Evolutionary conservation across 2,329 filamentous ascomycete genomes (phyloP).

Genomic region (Colletotrichum trifolii): DNA sequence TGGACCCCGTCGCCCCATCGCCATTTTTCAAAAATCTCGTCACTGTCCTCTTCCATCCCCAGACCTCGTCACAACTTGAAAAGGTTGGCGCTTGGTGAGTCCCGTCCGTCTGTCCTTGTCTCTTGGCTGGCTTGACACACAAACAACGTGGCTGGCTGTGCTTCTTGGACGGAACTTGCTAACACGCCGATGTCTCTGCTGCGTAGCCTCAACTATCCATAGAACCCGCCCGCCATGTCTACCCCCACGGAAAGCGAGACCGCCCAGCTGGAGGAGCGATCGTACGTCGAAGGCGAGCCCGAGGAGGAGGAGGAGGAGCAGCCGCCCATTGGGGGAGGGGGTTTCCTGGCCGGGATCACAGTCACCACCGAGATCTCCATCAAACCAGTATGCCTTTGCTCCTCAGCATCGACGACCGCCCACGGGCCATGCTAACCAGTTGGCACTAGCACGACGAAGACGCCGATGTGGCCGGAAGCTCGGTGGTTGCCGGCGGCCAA

Average conservation of each 20-base stretch:
- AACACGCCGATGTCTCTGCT: not conserved
- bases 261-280: slow-evolving; percentile 5
- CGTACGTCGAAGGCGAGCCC: slow-evolving; percentile 2
- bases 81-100: too few species aligned
- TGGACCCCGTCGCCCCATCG: not conserved
- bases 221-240: slow-evolving; percentile 1
- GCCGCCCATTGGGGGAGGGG: not conserved
- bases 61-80: too few species aligned
- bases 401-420: too few species aligned
- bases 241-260: not conserved
- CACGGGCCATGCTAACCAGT: too few species aligned
- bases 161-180: not conserved
- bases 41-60: too few species aligned
- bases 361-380: slow-evolving; percentile 20
- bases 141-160: too few species aligned
- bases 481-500: too few species aligned
- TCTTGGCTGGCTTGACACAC: too few species aligned
- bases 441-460: too few species aligned
- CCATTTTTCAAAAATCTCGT: too few species aligned
- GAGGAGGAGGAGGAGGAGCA: slow-evolving; percentile 5
- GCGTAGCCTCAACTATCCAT: not conserved
- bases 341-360: slow-evolving; percentile 12
- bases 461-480: too few species aligned
- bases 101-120: too few species aligned
- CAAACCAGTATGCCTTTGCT: not conserved